Evolutionary conservation across 148 eudicot genomes (phyloP).

Genomic region (Amaranthus cruentus): DNA sequence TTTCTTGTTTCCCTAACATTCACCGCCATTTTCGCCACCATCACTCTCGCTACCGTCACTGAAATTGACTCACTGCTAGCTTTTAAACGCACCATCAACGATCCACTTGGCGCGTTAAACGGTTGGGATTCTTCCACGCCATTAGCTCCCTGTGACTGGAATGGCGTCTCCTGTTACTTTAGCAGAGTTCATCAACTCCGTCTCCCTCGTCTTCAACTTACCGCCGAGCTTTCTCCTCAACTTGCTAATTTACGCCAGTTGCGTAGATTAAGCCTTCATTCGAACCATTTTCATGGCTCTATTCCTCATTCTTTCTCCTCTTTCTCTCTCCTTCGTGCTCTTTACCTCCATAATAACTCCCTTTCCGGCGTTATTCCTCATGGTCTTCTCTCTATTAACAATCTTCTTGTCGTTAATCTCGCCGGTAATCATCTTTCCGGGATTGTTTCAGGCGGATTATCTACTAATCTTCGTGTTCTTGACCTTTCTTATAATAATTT

Average conservation of each 20-base stretch:
- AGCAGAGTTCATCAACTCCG: constrained; percentile 36
- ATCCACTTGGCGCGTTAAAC: constrained; percentile 48
- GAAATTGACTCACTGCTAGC: constrained; percentile 37
- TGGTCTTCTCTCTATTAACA: constrained; percentile 26
- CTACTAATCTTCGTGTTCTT: constrained; percentile 33
- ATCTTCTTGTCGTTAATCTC: constrained; percentile 40
- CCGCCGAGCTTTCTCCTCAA: constrained; percentile 30
- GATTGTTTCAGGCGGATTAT: constrained; percentile 23
- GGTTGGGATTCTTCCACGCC: constrained; percentile 51
- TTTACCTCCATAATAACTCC: constrained; percentile 51
- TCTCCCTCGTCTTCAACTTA: constrained; percentile 45
- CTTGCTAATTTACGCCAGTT: constrained; percentile 39
- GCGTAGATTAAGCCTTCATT: constrained; percentile 49
- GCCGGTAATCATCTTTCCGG: constrained; percentile 51
- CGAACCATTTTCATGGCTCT: constrained; percentile 36
- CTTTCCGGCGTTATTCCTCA: constrained; percentile 46
- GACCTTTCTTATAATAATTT: constrained; percentile 49
- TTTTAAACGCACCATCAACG: constrained; percentile 34
- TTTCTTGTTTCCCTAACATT: neutral
- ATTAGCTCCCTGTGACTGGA: constrained; percentile 73
- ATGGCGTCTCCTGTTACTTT: constrained; percentile 40
- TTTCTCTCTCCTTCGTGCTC: constrained; percentile 36
- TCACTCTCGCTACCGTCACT: constrained; percentile 1
- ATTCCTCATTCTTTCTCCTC: constrained; percentile 26
- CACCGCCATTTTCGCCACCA: neutral